phyloP scores from a whole-genome alignment of 108 stramenopile genomes.

The Mediolabrus comicus region DNA sequence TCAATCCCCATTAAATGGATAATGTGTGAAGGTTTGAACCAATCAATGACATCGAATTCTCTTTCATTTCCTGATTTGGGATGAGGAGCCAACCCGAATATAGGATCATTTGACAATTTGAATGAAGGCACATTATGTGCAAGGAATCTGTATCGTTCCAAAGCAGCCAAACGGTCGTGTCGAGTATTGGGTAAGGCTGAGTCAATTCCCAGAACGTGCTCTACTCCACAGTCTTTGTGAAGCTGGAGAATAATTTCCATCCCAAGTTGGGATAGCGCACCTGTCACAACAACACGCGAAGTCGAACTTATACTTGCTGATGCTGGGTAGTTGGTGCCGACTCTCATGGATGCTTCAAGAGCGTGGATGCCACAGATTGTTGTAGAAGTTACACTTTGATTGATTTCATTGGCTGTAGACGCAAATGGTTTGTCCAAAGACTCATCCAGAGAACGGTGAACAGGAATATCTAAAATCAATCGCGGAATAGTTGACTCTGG shows the following conservation, averaged over 20 bases:
- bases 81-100: conserved; percentile 47
- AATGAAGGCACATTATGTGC: conserved; percentile 34
- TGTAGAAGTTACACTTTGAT: background rate
- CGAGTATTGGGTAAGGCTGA: conserved; percentile 48
- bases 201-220: conserved; percentile 54
- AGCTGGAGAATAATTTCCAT: conserved; percentile 56
- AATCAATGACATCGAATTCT: conserved; percentile 27
- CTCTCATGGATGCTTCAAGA: background rate
- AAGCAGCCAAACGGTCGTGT: conserved; percentile 38
- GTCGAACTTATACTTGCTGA: background rate
- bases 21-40: conserved; percentile 54
- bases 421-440: background rate
- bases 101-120: conserved; percentile 26
- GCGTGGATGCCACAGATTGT: background rate
- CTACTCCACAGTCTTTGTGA: conserved; percentile 51
- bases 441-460: background rate
- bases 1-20: conserved; percentile 47
- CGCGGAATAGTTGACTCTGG: background rate
- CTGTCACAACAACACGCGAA: conserved; percentile 47
- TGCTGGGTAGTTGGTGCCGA: background rate
- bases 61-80: conserved; percentile 29
- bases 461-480: background rate
- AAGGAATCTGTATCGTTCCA: conserved; percentile 34
- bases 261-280: conserved; percentile 60
- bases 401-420: background rate